Percentiles rank a stretch among this genome's conserved stretches.
phyloP scores from a whole-genome alignment of 148 eudicot species.

The Salicornia ramosissima region DNA sequence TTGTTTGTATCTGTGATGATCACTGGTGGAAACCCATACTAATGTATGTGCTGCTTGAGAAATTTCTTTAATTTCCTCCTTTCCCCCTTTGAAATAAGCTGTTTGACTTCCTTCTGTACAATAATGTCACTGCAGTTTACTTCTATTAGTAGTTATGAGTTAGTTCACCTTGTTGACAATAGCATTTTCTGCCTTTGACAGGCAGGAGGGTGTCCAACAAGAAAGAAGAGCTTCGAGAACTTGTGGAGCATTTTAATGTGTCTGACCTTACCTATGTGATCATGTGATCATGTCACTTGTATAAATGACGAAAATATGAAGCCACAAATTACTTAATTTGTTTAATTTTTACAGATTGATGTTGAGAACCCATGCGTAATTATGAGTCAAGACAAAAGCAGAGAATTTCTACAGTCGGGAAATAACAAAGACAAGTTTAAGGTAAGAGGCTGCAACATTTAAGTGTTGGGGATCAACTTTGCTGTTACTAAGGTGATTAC shows the following conservation, averaged over 20 bases:
- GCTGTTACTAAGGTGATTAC: background rate
- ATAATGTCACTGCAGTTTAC: background rate
- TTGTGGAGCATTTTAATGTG: conserved; percentile 94
- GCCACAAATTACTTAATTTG: conserved; percentile 8
- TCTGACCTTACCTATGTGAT: conserved; percentile 7
- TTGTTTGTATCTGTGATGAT: background rate
- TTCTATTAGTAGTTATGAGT: conserved; percentile 2
- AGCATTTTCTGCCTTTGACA: conserved; percentile 27
- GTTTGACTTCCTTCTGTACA: background rate
- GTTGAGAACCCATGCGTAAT: conserved; percentile 98
- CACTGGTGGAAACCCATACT: background rate
- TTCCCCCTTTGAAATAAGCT: background rate
- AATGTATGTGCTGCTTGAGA: background rate
- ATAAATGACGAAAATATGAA: background rate
- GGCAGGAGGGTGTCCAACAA: conserved; percentile 69
- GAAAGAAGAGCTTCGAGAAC: conserved; percentile 78
- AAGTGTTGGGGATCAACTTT: background rate
- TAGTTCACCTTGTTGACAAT: conserved; percentile 9
- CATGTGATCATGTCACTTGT: conserved; percentile 7
- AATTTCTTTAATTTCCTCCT: background rate
- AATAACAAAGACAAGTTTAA: conserved; percentile 87
- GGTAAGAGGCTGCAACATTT: conserved; percentile 35
- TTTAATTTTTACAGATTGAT: conserved; percentile 65
- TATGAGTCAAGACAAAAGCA: conserved; percentile 98
- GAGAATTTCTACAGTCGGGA: conserved; percentile 97